Evolutionary conservation across 139 green algal genomes (phyloP).

Genomic region (Auxenochlorella pyrenoidosa): DNA sequence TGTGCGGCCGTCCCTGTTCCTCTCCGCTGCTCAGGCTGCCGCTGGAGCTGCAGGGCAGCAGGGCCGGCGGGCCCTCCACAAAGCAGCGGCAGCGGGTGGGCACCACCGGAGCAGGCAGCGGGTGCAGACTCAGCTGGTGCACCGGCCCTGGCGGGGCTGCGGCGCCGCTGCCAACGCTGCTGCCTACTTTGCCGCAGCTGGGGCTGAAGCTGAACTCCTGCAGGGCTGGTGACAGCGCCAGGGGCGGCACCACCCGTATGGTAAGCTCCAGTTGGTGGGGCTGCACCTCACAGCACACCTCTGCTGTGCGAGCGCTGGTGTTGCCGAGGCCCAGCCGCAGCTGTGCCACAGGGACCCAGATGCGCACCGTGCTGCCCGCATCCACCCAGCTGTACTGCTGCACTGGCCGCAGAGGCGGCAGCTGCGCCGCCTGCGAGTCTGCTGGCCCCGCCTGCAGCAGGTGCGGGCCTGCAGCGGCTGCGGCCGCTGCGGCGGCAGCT

Average conservation of each 20-base stretch:
- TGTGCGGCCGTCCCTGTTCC: no score
- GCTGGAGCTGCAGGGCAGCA: background rate
- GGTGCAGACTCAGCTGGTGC: background rate
- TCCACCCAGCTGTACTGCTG: slow-evolving; percentile 30
- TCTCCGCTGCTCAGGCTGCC: no score
- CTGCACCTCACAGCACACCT: background rate
- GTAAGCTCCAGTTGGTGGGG: no score
- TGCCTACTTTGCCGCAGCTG: no score
- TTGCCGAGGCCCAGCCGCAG: background rate
- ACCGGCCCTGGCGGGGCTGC: background rate
- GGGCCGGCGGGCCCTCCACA: background rate
- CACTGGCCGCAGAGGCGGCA: background rate
- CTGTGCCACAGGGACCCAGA: slow-evolving; percentile 8
- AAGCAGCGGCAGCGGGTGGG: slow-evolving; percentile 5
- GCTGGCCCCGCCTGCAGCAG: background rate
- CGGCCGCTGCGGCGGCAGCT: background rate
- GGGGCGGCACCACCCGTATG: background rate
- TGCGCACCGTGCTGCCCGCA: background rate
- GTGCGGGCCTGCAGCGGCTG: background rate
- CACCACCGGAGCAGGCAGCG: slow-evolving; percentile 6
- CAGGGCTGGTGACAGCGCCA: background rate
- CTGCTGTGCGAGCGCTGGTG: background rate
- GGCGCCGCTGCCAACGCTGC: background rate
- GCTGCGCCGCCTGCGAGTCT: background rate
- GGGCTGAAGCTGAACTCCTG: background rate